Conservation (phyloP, 805 yeast genomes). For the Metschnikowia colocasiae region DNA sequence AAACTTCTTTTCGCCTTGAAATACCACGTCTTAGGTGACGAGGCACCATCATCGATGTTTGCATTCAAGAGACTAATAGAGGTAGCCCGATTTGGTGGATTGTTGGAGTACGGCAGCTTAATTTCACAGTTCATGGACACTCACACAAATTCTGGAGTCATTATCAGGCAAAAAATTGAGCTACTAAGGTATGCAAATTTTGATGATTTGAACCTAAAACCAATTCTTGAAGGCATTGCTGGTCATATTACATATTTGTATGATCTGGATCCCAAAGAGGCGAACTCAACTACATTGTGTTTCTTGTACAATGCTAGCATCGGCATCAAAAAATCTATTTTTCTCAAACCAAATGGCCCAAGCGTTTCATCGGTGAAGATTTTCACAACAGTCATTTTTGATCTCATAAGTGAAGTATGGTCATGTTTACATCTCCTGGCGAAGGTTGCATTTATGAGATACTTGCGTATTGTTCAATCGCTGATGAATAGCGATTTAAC, state of each 20-base stretch:
- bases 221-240: background rate
- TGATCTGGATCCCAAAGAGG: background rate
- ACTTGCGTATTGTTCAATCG: slow-evolving; percentile 10
- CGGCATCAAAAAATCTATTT: background rate
- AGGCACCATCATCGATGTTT: slow-evolving; percentile 7
- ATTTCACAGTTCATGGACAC: background rate
- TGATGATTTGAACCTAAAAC: background rate
- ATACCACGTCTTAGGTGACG: slow-evolving; percentile 9
- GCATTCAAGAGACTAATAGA: slow-evolving; percentile 5
- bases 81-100: slow-evolving; percentile 6
- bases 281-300: background rate
- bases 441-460: slow-evolving; percentile 24
- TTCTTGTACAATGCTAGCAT: slow-evolving; percentile 3
- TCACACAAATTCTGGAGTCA: slow-evolving; percentile 7
- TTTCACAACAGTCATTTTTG: background rate
- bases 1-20: slow-evolving; percentile 11
- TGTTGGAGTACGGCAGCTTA: background rate
- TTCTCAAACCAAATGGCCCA: background rate
- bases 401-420: slow-evolving; percentile 3
- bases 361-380: background rate
- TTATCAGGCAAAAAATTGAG: slow-evolving; percentile 6
- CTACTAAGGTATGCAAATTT: background rate
- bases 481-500: background rate
- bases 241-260: background rate
- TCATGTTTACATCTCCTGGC: slow-evolving; percentile 3